A percentile compares a stretch with the other conserved stretches of the same genome.
phyloP scores from a whole-genome alignment of 768 basidiomycete genomes.

The Leccinellum luteum region DNA sequence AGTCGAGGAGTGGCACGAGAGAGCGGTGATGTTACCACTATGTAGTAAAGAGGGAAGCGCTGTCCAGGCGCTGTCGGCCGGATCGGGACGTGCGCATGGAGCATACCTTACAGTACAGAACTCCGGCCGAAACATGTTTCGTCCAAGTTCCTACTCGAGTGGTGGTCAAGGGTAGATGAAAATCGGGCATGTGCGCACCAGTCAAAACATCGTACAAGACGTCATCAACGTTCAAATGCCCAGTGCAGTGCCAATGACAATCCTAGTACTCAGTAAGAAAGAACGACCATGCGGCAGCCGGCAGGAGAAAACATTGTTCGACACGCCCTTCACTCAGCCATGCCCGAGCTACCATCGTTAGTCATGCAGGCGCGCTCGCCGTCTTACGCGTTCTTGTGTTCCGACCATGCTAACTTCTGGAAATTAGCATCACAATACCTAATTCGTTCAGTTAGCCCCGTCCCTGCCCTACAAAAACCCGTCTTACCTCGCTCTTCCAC shows the following conservation, averaged over 20 bases:
- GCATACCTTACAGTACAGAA: neutral
- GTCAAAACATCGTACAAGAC: neutral
- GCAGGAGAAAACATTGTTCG: neutral
- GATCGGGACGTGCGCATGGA: neutral
- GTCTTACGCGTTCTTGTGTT: constrained; percentile 8
- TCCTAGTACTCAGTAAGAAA: neutral
- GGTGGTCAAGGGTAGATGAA: neutral
- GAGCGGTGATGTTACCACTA: no score
- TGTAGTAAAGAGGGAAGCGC: neutral
- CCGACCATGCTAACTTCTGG: constrained; percentile 15
- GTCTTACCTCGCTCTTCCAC: constrained; percentile 39
- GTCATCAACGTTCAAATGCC: neutral
- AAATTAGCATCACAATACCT: constrained; percentile 18
- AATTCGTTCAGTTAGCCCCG: neutral
- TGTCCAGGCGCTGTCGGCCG: neutral
- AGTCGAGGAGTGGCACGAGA: no score
- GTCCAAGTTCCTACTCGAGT: neutral
- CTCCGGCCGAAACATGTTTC: neutral
- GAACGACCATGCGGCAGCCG: neutral
- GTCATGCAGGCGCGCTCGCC: neutral
- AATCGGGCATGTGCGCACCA: neutral
- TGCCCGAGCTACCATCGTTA: neutral
- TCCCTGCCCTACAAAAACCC: neutral
- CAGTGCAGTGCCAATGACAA: no score
- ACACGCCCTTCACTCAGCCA: neutral